Base-by-base conservation (phyloP, 306 rosid species). In the Prosopis cineraria region DNA sequence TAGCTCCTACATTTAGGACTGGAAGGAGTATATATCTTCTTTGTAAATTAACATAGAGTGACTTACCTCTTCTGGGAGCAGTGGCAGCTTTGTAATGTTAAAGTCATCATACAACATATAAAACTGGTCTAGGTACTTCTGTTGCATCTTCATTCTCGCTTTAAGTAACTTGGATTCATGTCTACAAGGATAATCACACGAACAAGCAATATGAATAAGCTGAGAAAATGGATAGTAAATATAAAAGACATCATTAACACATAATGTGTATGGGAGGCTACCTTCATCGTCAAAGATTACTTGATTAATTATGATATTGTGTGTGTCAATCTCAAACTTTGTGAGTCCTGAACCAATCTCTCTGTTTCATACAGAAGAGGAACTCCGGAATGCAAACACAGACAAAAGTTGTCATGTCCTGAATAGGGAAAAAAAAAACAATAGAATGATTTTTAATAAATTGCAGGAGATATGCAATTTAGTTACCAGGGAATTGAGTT, bases 311-410 rank as follows among this genome's bases (percentile, higher is more conserved):
- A 90, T 85, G 40, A 90, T 90, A 74, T 90, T 90, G 80, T 90
- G 92, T 4, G 95, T 88, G 75, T 90, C 95, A 5, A 88, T 90
- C 87, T 90, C 95, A 50, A 90, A 90, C 77, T 88, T 90, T 39
- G 95, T 31, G 45, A 90, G 90, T 78, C 92, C 81, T 90, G 92
- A 48, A 90, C 95, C 53, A 90, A 75, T 86, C 95, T 88, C 92
- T 88, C 92, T 5, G 95, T 90, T 85, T 90, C 95, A 68, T 88
- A 90, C 36, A 90, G 89, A 41, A 88, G 30, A 90, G 90, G 80
- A 90, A 88, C 84, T 90, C 95, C 2, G 92, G 95, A 80, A 88
- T 90, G 88, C 95, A 90, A 70, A 90, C 95, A 80, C 95, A 90
- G 63, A 90, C 68, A 33, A 90, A 88, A 17, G 92, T 90, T 55